These are phyloP conservation scores for Trametes coccinea DNA, from an alignment of 768 basidiomycete species.

Conservation along the genomic window DNA sequence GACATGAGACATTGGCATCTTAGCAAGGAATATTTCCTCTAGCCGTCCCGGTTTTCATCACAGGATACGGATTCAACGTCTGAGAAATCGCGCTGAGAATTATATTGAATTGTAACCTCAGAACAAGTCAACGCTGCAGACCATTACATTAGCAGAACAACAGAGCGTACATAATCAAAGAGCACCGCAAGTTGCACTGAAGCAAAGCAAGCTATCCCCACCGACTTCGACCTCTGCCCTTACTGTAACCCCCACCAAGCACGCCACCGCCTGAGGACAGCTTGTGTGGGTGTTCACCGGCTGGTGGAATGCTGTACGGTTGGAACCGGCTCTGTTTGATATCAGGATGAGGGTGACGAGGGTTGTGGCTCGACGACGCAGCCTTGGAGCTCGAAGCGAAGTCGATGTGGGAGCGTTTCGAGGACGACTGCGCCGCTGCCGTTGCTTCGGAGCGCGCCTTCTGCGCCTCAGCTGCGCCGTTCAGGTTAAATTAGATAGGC, in stretches of 20 bases:
- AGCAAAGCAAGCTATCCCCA: slow-evolving; percentile 9
- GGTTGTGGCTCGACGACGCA: neutral
- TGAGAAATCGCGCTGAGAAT: too few species aligned
- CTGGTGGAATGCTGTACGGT: neutral
- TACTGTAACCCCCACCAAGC: slow-evolving; percentile 17
- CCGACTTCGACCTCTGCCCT: slow-evolving; percentile 11
- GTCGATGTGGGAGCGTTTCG: slow-evolving; percentile 44
- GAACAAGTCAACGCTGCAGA: too few species aligned
- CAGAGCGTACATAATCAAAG: too few species aligned
- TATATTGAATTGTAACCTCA: too few species aligned
- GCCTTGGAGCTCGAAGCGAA: slow-evolving; percentile 36
- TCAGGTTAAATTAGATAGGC: too few species aligned
- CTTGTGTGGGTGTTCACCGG: neutral
- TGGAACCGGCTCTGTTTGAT: slow-evolving; percentile 1
- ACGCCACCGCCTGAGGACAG: slow-evolving; percentile 5
- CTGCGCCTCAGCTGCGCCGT: slow-evolving; percentile 38
- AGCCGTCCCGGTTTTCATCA: too few species aligned
- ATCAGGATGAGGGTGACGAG: neutral
- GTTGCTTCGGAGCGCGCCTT: slow-evolving; percentile 45
- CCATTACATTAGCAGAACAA: too few species aligned
- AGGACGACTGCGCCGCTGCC: slow-evolving; percentile 37
- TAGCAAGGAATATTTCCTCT: too few species aligned
- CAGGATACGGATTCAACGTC: too few species aligned
- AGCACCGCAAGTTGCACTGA: too few species aligned
- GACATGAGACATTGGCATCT: too few species aligned